Conservation (phyloP, 352 stramenopile genomes). For the Phytophthora syringae region DNA sequence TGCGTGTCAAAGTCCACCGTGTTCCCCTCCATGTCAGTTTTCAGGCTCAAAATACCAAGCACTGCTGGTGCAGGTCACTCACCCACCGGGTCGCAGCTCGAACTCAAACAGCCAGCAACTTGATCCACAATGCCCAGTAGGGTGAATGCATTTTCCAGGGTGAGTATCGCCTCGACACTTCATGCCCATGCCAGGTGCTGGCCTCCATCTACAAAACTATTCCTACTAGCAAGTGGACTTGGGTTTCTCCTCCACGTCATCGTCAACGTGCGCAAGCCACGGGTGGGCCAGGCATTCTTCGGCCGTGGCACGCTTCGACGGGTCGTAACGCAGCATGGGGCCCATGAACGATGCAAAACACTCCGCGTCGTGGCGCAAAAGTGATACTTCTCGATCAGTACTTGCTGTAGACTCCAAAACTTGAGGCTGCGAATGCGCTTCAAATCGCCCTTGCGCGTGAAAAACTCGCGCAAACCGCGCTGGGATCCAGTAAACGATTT, state of each 20-base stretch:
- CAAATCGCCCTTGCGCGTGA: slow-evolving; percentile 97
- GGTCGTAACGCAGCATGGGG: slow-evolving; percentile 93
- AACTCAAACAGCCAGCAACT: slow-evolving; percentile 21
- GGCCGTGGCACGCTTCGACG: slow-evolving; percentile 90
- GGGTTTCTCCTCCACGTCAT: slow-evolving; percentile 10
- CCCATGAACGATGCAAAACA: slow-evolving; percentile 94
- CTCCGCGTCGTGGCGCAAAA: slow-evolving; percentile 89
- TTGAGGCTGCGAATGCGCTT: slow-evolving; percentile 98
- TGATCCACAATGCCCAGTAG: slow-evolving; percentile 10
- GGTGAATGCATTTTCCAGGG: slow-evolving; percentile 23
- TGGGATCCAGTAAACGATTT: slow-evolving; percentile 86
- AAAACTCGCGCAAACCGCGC: slow-evolving; percentile 95
- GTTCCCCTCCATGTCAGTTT: slow-evolving; percentile 17
- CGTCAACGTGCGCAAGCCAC: slow-evolving; percentile 85
- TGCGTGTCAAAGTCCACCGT: not conserved
- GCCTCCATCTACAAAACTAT: slow-evolving; percentile 37
- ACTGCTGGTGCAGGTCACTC: not conserved
- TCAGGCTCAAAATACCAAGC: slow-evolving; percentile 27
- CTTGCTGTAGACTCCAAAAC: slow-evolving; percentile 97
- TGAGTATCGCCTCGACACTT: slow-evolving; percentile 4
- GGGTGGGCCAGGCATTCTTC: slow-evolving; percentile 94
- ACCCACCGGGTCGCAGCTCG: slow-evolving; percentile 6
- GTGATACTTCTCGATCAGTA: slow-evolving; percentile 97
- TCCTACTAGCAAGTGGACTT: slow-evolving; percentile 11
- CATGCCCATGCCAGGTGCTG: not conserved